A percentile compares a stretch with the other conserved stretches of the same genome.
Conservation (phyloP, 805 yeast genomes). For the Saccharomycopsis oosterbeekiorum region DNA sequence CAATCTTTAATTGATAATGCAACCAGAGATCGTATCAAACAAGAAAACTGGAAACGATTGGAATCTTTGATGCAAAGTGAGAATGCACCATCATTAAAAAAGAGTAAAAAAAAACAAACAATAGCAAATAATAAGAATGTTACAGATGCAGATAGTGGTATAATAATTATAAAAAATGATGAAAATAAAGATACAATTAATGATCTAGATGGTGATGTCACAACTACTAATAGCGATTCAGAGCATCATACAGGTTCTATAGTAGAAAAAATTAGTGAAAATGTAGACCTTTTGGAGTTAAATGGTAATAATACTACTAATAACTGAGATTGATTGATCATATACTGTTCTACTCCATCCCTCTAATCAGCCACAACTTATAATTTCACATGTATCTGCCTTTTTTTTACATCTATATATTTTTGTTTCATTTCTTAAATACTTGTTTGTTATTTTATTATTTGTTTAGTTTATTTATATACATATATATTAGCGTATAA, state of each 20-base stretch:
- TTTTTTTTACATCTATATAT: neutral
- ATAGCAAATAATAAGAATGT: neutral
- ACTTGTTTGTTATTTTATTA: neutral
- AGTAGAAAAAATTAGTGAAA: conserved; percentile 5
- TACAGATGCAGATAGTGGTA: neutral
- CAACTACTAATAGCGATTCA: neutral
- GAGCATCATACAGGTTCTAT: neutral
- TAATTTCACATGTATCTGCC: no score
- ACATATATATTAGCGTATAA: neutral
- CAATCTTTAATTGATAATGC: conserved; percentile 68
- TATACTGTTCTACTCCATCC: no score
- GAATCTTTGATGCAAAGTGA: conserved; percentile 45
- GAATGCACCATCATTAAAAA: conserved; percentile 1
- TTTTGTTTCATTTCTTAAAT: neutral
- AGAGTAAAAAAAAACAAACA: neutral
- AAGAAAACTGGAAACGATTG: conserved; percentile 61
- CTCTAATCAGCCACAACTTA: no score
- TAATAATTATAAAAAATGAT: neutral
- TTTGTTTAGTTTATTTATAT: neutral
- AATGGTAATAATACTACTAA: neutral
- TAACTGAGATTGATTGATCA: neutral
- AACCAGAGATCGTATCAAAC: conserved; percentile 49
- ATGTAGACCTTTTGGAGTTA: conserved; percentile 10
- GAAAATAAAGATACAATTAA: conserved; percentile 3
- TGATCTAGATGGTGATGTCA: neutral